Evolutionary conservation across 2,329 filamentous ascomycete genomes (phyloP).

Genomic region (Aspergillus alliaceus): DNA sequence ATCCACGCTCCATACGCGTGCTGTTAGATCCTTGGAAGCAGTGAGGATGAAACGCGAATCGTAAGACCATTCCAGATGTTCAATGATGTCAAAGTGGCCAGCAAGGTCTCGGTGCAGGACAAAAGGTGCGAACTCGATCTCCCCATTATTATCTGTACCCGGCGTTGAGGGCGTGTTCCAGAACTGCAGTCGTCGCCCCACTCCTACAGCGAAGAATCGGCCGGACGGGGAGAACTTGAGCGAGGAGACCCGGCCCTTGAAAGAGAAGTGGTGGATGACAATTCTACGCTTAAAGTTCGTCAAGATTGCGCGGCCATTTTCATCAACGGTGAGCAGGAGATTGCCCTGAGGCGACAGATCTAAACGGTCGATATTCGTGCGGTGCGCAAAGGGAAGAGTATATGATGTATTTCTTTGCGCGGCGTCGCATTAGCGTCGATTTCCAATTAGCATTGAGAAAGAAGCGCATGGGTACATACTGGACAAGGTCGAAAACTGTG

Average conservation of each 20-base stretch:
- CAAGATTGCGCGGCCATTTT: constrained; percentile 89
- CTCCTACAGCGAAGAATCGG: constrained; percentile 82
- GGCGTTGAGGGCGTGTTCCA: constrained; percentile 95
- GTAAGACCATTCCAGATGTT: constrained; percentile 88
- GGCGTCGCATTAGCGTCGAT: constrained; percentile 5
- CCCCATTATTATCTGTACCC: constrained; percentile 73
- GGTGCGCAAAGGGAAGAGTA: constrained; percentile 73
- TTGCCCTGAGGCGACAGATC: constrained; percentile 89
- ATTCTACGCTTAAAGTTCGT: constrained; percentile 86
- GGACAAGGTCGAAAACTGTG: constrained; percentile 91
- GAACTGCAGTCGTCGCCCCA: constrained; percentile 86
- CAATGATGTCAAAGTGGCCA: constrained; percentile 84
- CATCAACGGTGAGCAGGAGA: constrained; percentile 87
- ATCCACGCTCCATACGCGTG: constrained; percentile 91
- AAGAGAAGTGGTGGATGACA: constrained; percentile 92
- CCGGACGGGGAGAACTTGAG: constrained; percentile 91
- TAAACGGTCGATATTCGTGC: constrained; percentile 86
- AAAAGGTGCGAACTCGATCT: constrained; percentile 93
- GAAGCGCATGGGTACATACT: constrained; percentile 56
- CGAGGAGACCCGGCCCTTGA: constrained; percentile 77
- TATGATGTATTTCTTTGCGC: constrained; percentile 43
- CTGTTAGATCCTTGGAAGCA: constrained; percentile 86
- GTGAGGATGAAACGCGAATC: constrained; percentile 96
- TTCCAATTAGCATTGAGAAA: background rate
- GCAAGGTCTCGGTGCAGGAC: constrained; percentile 81